These are phyloP conservation scores for Penicillium corylophilum DNA, from an alignment of 2,329 filamentous ascomycete species.

Conservation along the genomic window DNA sequence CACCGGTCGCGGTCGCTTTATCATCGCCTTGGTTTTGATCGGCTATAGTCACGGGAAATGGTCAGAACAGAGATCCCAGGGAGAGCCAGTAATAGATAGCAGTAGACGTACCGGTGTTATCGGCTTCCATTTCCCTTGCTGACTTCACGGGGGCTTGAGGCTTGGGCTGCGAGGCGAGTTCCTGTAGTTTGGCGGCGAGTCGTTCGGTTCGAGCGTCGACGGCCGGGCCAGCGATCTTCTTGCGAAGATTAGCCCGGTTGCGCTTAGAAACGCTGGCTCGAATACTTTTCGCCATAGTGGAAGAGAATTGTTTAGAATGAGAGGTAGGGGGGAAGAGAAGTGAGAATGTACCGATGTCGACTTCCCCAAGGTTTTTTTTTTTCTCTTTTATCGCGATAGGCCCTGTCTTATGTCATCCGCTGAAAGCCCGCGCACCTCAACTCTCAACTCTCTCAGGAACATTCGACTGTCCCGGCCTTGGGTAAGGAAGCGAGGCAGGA, in stretches of 20 bases:
- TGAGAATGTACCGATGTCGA: neutral
- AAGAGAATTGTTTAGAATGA: neutral
- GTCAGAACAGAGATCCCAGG: conserved; percentile 2
- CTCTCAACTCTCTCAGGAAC: neutral
- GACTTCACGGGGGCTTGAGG: conserved; percentile 54
- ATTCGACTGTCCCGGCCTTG: neutral
- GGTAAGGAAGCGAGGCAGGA: neutral
- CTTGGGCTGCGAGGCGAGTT: conserved; percentile 74
- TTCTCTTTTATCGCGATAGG: conserved; percentile 15
- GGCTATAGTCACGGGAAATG: conserved; percentile 9
- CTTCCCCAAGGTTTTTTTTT: conserved; percentile 9
- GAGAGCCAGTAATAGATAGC: neutral
- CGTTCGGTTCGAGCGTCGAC: conserved; percentile 77
- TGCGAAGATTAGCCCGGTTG: conserved; percentile 79
- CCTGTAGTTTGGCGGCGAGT: conserved; percentile 80
- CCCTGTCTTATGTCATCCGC: conserved; percentile 38
- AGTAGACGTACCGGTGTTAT: conserved; percentile 26
- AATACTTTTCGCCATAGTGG: conserved; percentile 81
- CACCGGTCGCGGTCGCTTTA: conserved; percentile 16
- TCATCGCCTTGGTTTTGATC: conserved; percentile 13
- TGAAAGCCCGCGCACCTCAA: conserved; percentile 4
- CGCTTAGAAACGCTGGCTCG: conserved; percentile 76
- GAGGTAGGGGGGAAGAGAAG: neutral
- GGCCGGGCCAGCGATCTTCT: conserved; percentile 78
- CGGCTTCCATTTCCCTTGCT: conserved; percentile 25